phyloP scores from a whole-genome alignment of 441 rosid genomes.

The Bruguiera hainesii region DNA sequence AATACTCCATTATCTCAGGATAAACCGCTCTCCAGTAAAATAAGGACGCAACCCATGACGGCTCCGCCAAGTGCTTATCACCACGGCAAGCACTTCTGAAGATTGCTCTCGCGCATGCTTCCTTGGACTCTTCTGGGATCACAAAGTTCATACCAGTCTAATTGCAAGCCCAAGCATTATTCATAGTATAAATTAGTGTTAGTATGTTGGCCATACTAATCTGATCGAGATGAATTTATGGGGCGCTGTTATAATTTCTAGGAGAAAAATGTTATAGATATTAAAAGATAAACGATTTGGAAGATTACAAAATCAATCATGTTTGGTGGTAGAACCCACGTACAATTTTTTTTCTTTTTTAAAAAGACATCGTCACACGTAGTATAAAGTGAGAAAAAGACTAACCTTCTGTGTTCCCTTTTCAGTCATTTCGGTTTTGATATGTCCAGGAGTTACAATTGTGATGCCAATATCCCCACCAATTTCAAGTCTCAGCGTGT shows the following conservation, averaged over 20 bases:
- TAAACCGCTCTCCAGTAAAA: neutral
- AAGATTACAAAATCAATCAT: too few relatives aligned
- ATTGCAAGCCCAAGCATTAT: neutral
- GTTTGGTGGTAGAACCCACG: too few relatives aligned
- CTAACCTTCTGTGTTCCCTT: neutral
- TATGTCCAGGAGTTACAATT: conserved; percentile 39
- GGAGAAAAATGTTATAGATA: too few relatives aligned
- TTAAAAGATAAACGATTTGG: too few relatives aligned
- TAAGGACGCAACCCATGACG: conserved; percentile 29
- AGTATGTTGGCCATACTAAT: too few relatives aligned
- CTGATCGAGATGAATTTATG: too few relatives aligned
- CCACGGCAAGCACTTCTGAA: conserved; percentile 45
- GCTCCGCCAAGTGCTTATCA: conserved; percentile 39
- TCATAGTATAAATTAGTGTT: neutral
- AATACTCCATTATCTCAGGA: neutral
- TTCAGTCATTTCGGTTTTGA: conserved; percentile 34
- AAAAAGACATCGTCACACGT: neutral
- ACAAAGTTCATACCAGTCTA: neutral
- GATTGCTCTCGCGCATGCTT: conserved; percentile 35
- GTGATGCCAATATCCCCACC: conserved; percentile 40
- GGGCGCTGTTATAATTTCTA: too few relatives aligned
- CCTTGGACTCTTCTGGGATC: conserved; percentile 26
- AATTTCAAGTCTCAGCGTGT: conserved; percentile 43
- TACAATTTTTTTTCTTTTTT: too few relatives aligned
- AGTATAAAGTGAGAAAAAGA: neutral